These are phyloP conservation scores for Delitschia confertaspora DNA, from an alignment of 495 filamentous ascomycete species.

Conservation along the genomic window DNA sequence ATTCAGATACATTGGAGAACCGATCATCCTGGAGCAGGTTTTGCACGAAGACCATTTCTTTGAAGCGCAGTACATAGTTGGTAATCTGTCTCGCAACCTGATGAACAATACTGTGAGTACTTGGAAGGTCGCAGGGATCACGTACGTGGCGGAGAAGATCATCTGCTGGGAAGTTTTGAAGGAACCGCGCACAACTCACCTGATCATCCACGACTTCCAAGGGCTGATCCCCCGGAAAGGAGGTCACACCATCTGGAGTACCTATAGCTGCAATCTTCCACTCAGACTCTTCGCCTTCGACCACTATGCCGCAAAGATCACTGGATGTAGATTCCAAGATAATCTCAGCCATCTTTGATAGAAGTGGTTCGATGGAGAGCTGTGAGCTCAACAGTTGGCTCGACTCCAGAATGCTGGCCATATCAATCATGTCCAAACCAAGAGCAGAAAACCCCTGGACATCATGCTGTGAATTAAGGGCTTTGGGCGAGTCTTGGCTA, in stretches of 20 bases:
- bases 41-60: slow-evolving; percentile 72
- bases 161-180: too few relatives aligned
- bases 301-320: slow-evolving; percentile 68
- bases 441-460: slow-evolving; percentile 31
- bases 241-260: slow-evolving; percentile 54
- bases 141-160: too few relatives aligned
- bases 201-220: slow-evolving; percentile 54
- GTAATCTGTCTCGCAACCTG: slow-evolving; percentile 73
- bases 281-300: slow-evolving; percentile 57
- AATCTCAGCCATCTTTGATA: slow-evolving; percentile 84
- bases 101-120: too few relatives aligned
- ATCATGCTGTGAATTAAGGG: slow-evolving; percentile 34
- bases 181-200: too few relatives aligned
- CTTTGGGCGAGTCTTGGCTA: slow-evolving; percentile 24
- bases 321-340: slow-evolving; percentile 81
- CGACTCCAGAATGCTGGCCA: slow-evolving; percentile 77
- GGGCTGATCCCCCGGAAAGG: slow-evolving; percentile 54
- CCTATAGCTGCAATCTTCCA: slow-evolving; percentile 76
- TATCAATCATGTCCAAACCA: slow-evolving; percentile 68
- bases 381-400: slow-evolving; percentile 88
- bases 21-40: slow-evolving; percentile 78
- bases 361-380: slow-evolving; percentile 69
- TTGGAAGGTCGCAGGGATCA: too few relatives aligned
- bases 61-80: slow-evolving; percentile 74
- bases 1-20: slow-evolving; percentile 70